A percentile compares a stretch with the other conserved stretches of the same genome.
Evolutionary conservation across 768 basidiomycete species (phyloP).

Genomic region (Boletus reticulatus): DNA sequence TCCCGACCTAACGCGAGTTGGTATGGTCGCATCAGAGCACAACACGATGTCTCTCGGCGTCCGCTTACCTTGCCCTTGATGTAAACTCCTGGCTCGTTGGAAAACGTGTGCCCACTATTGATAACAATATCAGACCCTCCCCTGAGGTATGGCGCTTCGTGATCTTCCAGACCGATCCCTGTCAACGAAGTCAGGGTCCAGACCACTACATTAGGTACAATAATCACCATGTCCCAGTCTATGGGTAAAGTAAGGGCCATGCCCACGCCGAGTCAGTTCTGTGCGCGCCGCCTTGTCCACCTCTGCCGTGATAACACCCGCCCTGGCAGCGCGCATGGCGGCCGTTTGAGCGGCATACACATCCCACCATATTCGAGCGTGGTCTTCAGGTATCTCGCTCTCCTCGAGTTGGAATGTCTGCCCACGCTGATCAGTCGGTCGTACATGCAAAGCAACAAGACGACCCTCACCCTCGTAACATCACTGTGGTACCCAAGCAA

Average conservation of each 20-base stretch:
- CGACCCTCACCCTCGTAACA: slow-evolving; percentile 62
- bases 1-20: slow-evolving; percentile 52
- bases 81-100: slow-evolving; percentile 78
- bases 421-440: not conserved
- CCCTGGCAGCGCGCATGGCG: slow-evolving; percentile 47
- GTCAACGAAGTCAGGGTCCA: slow-evolving; percentile 7
- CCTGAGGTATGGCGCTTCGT: slow-evolving; percentile 78
- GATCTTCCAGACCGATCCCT: slow-evolving; percentile 85
- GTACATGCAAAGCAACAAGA: not conserved
- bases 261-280: slow-evolving; percentile 41
- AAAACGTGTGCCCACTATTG: slow-evolving; percentile 69
- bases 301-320: slow-evolving; percentile 46
- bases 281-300: slow-evolving; percentile 65
- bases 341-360: slow-evolving; percentile 63
- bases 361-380: slow-evolving; percentile 59
- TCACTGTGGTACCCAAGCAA: slow-evolving; percentile 78
- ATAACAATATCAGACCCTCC: slow-evolving; percentile 63
- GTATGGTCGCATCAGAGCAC: slow-evolving; percentile 1
- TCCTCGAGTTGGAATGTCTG: slow-evolving; percentile 65
- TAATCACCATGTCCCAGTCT: slow-evolving; percentile 71
- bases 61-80: slow-evolving; percentile 61
- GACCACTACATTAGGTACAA: slow-evolving; percentile 1
- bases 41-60: not conserved
- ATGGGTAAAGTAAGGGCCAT: slow-evolving; percentile 71
- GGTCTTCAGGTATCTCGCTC: slow-evolving; percentile 51